Conservation (phyloP, 257 asterid species). For the Marsdenia floribunda region DNA sequence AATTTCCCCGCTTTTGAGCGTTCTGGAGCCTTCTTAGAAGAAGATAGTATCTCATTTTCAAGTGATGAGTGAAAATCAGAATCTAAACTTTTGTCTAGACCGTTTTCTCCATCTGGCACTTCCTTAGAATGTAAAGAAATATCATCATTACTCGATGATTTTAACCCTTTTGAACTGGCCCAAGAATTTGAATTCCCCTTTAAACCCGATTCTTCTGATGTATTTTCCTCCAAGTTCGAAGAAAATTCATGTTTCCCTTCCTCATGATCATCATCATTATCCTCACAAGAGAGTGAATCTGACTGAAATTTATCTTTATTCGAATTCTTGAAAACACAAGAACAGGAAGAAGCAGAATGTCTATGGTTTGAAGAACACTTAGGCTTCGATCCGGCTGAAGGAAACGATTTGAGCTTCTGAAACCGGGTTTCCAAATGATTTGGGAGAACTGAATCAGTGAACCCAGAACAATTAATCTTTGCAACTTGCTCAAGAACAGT, state of each 20-base stretch:
- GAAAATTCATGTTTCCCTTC: neutral
- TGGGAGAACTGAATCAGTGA: slow-evolving; percentile 62
- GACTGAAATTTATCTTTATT: slow-evolving; percentile 5
- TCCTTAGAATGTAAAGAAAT: slow-evolving; percentile 2
- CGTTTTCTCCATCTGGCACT: slow-evolving; percentile 8
- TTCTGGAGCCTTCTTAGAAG: slow-evolving; percentile 30
- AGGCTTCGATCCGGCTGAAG: slow-evolving; percentile 41
- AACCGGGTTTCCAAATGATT: slow-evolving; percentile 72
- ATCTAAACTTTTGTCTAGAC: slow-evolving; percentile 5
- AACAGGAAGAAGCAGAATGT: slow-evolving; percentile 4
- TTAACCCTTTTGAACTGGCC: neutral
- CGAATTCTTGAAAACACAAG: slow-evolving; percentile 15
- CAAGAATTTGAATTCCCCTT: slow-evolving; percentile 6
- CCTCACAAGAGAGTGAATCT: slow-evolving; percentile 1
- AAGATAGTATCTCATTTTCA: slow-evolving; percentile 12
- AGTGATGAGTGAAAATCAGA: slow-evolving; percentile 6
- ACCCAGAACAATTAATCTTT: slow-evolving; percentile 69
- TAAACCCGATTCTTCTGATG: slow-evolving; percentile 15
- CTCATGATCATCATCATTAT: slow-evolving; percentile 15
- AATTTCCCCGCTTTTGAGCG: slow-evolving; percentile 18
- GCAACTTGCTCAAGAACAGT: slow-evolving; percentile 71
- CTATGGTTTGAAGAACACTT: slow-evolving; percentile 15
- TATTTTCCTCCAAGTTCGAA: slow-evolving; percentile 24
- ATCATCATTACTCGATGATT: slow-evolving; percentile 6
- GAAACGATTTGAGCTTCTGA: slow-evolving; percentile 76